Conservation (phyloP, 306 rosid species). For the Glycine latifolia region DNA sequence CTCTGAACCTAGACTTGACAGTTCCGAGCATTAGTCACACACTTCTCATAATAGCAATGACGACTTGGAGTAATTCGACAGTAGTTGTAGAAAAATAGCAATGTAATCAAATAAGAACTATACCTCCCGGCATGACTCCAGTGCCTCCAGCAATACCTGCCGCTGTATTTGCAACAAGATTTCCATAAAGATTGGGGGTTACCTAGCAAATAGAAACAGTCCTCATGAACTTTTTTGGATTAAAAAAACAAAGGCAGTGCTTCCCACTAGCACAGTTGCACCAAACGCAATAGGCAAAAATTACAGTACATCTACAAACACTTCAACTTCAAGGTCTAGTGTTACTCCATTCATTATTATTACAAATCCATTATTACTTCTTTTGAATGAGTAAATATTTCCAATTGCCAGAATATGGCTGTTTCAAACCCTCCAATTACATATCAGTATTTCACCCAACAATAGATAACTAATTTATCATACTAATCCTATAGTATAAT, state of each 20-base stretch:
- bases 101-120: conserved; percentile 18
- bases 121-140: conserved; percentile 99
- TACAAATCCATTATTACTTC: background rate
- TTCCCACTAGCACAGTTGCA: conserved; percentile 3
- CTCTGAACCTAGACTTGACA: conserved; percentile 19
- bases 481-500: background rate
- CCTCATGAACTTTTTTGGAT: conserved; percentile 25
- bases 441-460: background rate
- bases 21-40: conserved; percentile 10
- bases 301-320: background rate
- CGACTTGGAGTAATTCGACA: background rate
- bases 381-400: too few species aligned
- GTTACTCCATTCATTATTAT: background rate
- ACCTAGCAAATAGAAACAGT: conserved; percentile 65
- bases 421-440: conserved; percentile 16
- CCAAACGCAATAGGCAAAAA: conserved; percentile 5
- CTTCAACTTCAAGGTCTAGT: background rate
- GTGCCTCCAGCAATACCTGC: conserved; percentile 99
- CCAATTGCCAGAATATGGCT: background rate
- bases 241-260: background rate
- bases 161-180: conserved; percentile 94
- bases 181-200: conserved; percentile 97
- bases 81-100: conserved; percentile 11
- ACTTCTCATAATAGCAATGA: background rate
- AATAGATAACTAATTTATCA: background rate